phyloP scores from a whole-genome alignment of 306 rosid genomes.

The Geum urbanum region DNA sequence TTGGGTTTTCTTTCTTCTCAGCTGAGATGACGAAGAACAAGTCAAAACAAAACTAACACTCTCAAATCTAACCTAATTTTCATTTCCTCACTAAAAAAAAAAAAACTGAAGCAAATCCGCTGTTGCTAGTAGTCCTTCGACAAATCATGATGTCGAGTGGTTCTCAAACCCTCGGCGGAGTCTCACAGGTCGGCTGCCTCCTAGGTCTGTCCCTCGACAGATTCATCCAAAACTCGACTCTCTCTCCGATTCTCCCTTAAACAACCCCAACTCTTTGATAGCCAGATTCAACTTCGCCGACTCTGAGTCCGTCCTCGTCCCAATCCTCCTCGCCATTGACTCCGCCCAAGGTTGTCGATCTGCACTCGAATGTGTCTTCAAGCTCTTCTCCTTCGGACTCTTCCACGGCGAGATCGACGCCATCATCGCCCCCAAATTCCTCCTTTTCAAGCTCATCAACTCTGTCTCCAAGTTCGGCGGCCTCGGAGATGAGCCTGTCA shows the following conservation, averaged over 20 bases:
- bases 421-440: constrained; percentile 26
- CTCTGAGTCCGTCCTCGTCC: constrained; percentile 67
- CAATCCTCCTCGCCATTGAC: constrained; percentile 72
- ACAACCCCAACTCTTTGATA: constrained; percentile 50
- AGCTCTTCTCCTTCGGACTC: constrained; percentile 81
- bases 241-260: constrained; percentile 34
- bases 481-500: constrained; percentile 76
- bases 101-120: constrained; percentile 4
- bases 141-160: constrained; percentile 44
- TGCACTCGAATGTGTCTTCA: constrained; percentile 83
- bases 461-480: constrained; percentile 74
- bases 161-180: constrained; percentile 89
- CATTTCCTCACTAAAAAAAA: too few species aligned
- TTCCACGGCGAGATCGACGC: constrained; percentile 68
- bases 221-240: constrained; percentile 87
- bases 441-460: constrained; percentile 54
- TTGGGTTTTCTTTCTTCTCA: too few species aligned
- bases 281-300: constrained; percentile 58
- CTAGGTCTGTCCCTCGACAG: constrained; percentile 90
- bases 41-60: too few species aligned
- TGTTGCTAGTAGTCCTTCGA: background rate
- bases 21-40: too few species aligned
- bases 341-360: constrained; percentile 93
- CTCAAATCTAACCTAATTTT: background rate
- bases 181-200: constrained; percentile 76